Evolutionary conservation across 805 yeast species (phyloP), one percentile per base, ranked within the genome.

Genomic region (Maudiozyma barnettii): DNA sequence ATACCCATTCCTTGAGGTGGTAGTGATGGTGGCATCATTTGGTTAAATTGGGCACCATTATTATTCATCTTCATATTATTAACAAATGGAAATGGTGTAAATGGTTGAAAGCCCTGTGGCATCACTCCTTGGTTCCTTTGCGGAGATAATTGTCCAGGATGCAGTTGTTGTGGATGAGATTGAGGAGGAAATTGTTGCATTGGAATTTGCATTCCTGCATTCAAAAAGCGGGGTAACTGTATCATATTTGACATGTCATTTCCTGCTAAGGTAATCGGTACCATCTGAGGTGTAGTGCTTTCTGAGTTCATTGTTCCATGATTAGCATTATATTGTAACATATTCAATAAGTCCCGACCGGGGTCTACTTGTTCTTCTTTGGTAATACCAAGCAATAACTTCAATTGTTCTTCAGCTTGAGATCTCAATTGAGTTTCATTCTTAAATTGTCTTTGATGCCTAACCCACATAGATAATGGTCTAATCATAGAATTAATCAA

Each of bases 301-400:
- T 26, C 30, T 26, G 30, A 26, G 10, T 26, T 26, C 30, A 26
- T 26, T 26, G 30, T 9, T 26, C 18, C 18, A 12, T 45, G 13
- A 18, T 49, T 48, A 4, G 45, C 50, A 35, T 49, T 50, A 13
- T 49, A 44, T 39, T 59, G 60, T 50, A 84, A 69, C 61, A 83
- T 73, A 51, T 82, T 77, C 56, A 84, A 72, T 48, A 84, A 63
- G 45, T 82, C 91, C 71, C 91, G 80, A 31, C 93, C 93, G 1
- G 89, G 88, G 63, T 84, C 91, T 26, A 63, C 22, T 33, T 57
- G 58, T 26, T 50, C 66, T 52, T 47, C 63, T 55, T 56, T 63
- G 38, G 74, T 73, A 39, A 84, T 69, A 39, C 88, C 89, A 57
- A 84, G 69, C 51, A 82, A 68, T 14, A 69, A 63, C 67, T 83